These are phyloP conservation scores for Fereydounia khargensis DNA, from an alignment of 1,284 basidiomycete genomes.

Conservation along the genomic window DNA sequence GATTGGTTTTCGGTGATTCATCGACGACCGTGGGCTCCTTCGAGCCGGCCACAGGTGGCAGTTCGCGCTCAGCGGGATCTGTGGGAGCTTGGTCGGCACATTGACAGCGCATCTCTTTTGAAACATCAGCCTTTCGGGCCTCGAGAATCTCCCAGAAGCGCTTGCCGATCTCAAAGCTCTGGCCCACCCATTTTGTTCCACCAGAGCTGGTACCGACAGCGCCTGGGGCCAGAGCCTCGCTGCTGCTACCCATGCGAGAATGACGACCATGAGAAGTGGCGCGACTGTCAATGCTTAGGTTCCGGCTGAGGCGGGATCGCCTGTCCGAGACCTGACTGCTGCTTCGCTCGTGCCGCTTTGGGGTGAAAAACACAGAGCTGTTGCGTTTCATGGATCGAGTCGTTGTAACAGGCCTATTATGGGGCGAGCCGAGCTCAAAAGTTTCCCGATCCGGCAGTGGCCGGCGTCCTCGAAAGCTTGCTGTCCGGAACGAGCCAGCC, in stretches of 20 bases:
- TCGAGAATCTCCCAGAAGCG: slow-evolving; percentile 42
- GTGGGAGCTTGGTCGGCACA: too few species aligned
- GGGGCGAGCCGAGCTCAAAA: too few species aligned
- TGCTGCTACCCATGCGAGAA: not conserved
- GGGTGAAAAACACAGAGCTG: not conserved
- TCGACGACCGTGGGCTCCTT: not conserved
- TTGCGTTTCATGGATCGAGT: not conserved
- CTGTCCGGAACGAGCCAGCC: not conserved
- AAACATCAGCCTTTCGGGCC: slow-evolving; percentile 17
- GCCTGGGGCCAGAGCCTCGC: slow-evolving; percentile 24
- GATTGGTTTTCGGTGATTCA: too few species aligned
- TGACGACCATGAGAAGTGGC: not conserved
- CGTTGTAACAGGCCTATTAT: too few species aligned
- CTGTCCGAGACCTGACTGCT: not conserved
- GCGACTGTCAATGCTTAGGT: not conserved
- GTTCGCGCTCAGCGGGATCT: too few species aligned
- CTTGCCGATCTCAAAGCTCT: slow-evolving; percentile 46
- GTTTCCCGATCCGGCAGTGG: too few species aligned
- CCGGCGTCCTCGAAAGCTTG: too few species aligned
- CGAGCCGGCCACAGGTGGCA: not conserved
- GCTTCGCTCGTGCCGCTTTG: not conserved
- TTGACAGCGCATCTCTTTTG: too few species aligned
- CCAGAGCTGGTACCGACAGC: slow-evolving; percentile 47
- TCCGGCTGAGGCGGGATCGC: not conserved
- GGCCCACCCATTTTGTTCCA: slow-evolving; percentile 51